Evolutionary conservation across 2,329 filamentous ascomycete species (phyloP).

Genomic region (Monilinia vaccinii-corymbosi): DNA sequence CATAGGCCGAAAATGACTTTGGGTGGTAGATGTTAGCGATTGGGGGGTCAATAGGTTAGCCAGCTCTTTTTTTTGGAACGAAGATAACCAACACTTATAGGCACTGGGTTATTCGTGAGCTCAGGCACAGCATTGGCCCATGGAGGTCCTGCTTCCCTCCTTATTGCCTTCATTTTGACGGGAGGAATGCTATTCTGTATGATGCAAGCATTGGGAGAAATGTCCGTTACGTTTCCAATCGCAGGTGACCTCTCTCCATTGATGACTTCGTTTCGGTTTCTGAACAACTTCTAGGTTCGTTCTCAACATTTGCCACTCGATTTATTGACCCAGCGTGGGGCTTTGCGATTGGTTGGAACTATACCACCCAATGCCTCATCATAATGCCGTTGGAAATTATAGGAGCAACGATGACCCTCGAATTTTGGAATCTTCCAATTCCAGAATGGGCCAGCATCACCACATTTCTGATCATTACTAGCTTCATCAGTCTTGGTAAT

Average conservation of each 20-base stretch:
- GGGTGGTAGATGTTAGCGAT: constrained; percentile 85
- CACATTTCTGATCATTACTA: constrained; percentile 67
- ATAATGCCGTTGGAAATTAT: constrained; percentile 80
- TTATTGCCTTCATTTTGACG: constrained; percentile 71
- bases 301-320: constrained; percentile 82
- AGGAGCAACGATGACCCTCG: constrained; percentile 72
- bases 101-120: constrained; percentile 79
- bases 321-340: constrained; percentile 96
- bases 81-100: constrained; percentile 32
- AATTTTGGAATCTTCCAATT: constrained; percentile 69
- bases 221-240: constrained; percentile 87
- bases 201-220: constrained; percentile 82
- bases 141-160: constrained; percentile 69
- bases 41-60: constrained; percentile 72
- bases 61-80: constrained; percentile 22
- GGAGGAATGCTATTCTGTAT: constrained; percentile 86
- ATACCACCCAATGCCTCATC: constrained; percentile 79
- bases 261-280: neutral
- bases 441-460: constrained; percentile 76
- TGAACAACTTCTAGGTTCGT: constrained; percentile 42
- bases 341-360: constrained; percentile 93
- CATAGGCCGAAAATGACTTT: neutral
- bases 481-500: constrained; percentile 77
- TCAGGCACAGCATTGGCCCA: constrained; percentile 61
- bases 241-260: constrained; percentile 45